Percentiles rank a stretch among this genome's conserved stretches.
These are phyloP conservation scores for Diaporthe sp. DNA, from an alignment of 2,329 filamentous ascomycete species.

Conservation along the genomic window DNA sequence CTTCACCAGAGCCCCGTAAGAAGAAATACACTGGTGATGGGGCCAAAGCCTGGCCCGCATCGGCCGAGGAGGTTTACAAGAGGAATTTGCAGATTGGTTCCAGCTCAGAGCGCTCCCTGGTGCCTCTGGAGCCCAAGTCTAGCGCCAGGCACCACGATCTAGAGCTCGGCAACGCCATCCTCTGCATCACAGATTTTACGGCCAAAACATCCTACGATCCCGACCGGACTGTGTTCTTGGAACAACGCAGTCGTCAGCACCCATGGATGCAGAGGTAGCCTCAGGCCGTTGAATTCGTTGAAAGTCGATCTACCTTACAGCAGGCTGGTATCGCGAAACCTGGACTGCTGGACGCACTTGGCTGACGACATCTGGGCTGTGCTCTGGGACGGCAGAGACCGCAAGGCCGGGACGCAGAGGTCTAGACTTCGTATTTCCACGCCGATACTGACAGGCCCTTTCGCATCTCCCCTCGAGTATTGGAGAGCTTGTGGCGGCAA, in stretches of 20 bases:
- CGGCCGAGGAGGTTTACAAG: not conserved
- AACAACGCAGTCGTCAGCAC: constrained; percentile 15
- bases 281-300: not conserved
- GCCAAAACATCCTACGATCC: not conserved
- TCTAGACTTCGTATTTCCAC: too few species aligned
- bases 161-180: not conserved
- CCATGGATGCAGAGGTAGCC: not conserved
- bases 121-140: not conserved
- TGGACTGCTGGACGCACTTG: not conserved
- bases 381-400: too few species aligned
- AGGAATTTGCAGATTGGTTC: not conserved
- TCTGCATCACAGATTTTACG: not conserved
- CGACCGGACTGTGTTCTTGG: not conserved
- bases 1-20: not conserved
- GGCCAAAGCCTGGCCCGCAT: not conserved
- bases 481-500: too few species aligned
- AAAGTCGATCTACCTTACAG: too few species aligned
- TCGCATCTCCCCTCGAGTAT: too few species aligned
- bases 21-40: too few species aligned
- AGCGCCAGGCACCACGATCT: not conserved
- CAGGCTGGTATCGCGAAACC: not conserved
- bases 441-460: too few species aligned
- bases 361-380: too few species aligned
- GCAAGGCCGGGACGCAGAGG: too few species aligned
- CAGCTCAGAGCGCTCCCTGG: not conserved